These are phyloP conservation scores for Rhinocladiella similis DNA, from an alignment of 2,329 filamentous ascomycete genomes.

Conservation along the genomic window DNA sequence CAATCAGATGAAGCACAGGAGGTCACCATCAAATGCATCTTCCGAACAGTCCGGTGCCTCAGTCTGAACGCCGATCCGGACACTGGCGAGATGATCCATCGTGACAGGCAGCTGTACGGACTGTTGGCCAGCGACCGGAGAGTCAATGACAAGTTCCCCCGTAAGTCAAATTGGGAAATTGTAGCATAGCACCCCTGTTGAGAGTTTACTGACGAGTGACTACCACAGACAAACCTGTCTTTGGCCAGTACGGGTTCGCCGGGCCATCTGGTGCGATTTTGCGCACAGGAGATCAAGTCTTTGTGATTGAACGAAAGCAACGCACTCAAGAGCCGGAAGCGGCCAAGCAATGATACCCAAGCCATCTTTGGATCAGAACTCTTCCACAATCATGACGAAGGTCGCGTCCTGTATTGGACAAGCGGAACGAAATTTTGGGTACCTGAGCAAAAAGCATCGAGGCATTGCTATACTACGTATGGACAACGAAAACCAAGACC, in stretches of 20 bases:
- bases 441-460: no score
- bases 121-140: slow-evolving; percentile 25
- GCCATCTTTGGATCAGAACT: no score
- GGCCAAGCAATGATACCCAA: neutral
- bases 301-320: slow-evolving; percentile 24
- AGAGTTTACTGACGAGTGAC: neutral
- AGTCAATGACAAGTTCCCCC: slow-evolving; percentile 29
- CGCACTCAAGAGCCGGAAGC: slow-evolving; percentile 1
- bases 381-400: no score
- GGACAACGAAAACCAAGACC: no score
- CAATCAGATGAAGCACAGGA: slow-evolving; percentile 23
- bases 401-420: no score
- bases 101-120: slow-evolving; percentile 27
- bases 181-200: no score
- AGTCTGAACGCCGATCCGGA: slow-evolving; percentile 28
- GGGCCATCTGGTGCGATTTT: slow-evolving; percentile 27
- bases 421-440: no score
- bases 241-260: slow-evolving; percentile 29
- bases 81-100: slow-evolving; percentile 26
- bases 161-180: slow-evolving; percentile 7
- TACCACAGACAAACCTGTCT: slow-evolving; percentile 25
- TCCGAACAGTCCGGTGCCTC: slow-evolving; percentile 26
- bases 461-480: no score
- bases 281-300: slow-evolving; percentile 25
- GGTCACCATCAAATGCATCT: slow-evolving; percentile 29